These are phyloP conservation scores for Tolypocladium sp. DNA, from an alignment of 2,329 filamentous ascomycete species.

Conservation along the genomic window DNA sequence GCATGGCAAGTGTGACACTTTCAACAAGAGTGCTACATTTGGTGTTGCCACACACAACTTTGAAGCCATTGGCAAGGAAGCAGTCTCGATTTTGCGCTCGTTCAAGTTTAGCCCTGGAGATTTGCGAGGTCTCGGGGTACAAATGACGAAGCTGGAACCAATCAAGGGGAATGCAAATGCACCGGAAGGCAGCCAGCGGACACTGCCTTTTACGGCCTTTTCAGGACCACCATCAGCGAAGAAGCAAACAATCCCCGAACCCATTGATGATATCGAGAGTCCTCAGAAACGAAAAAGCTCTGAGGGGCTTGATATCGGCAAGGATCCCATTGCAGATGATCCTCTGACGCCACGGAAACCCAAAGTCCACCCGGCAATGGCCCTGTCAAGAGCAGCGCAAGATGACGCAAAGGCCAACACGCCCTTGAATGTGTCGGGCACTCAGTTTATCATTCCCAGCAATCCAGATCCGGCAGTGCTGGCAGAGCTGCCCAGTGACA, in stretches of 20 bases:
- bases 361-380: slow-evolving; percentile 43
- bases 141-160: slow-evolving; percentile 86
- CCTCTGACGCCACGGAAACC: slow-evolving; percentile 43
- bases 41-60: slow-evolving; percentile 75
- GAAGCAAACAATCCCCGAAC: slow-evolving; percentile 33
- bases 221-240: slow-evolving; percentile 27
- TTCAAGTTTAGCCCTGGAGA: slow-evolving; percentile 85
- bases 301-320: slow-evolving; percentile 18
- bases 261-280: slow-evolving; percentile 40
- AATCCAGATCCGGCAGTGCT: slow-evolving; percentile 77
- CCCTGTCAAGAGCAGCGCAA: slow-evolving; percentile 38
- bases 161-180: slow-evolving; percentile 51
- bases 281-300: slow-evolving; percentile 21
- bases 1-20: slow-evolving; percentile 89
- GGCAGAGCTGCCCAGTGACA: slow-evolving; percentile 75
- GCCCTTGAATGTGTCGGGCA: slow-evolving; percentile 71
- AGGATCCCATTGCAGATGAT: slow-evolving; percentile 48
- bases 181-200: slow-evolving; percentile 67
- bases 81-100: slow-evolving; percentile 71
- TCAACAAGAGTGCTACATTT: slow-evolving; percentile 78
- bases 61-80: slow-evolving; percentile 67
- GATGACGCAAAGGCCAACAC: slow-evolving; percentile 48
- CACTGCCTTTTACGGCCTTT: slow-evolving; percentile 60
- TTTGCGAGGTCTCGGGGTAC: slow-evolving; percentile 82
- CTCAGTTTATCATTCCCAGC: slow-evolving; percentile 83